Evolutionary conservation across 2,329 filamentous ascomycete species (phyloP).

Genomic region (Thelonectria blattea): DNA sequence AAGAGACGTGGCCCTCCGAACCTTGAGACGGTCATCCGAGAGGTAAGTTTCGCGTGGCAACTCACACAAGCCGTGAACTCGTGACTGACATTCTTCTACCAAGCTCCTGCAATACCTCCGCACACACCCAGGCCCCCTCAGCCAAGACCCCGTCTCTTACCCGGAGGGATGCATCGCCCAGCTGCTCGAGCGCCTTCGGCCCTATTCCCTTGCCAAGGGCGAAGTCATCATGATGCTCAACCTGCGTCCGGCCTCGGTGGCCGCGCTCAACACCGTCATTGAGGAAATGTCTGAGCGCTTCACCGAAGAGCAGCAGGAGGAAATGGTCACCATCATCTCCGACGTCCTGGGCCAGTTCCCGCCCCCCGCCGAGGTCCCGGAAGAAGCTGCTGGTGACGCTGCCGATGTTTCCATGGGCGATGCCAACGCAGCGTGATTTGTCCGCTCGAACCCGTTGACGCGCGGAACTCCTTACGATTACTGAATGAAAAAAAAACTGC

Average conservation of each 20-base stretch:
- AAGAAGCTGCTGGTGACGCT: conserved; percentile 38
- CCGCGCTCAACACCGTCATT: conserved; percentile 66
- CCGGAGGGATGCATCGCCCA: conserved; percentile 55
- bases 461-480: neutral
- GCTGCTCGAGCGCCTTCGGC: conserved; percentile 61
- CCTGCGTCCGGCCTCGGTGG: conserved; percentile 62
- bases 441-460: conserved; percentile 13
- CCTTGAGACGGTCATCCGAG: conserved; percentile 65
- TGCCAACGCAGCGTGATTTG: conserved; percentile 34
- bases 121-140: conserved; percentile 61
- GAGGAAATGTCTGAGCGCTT: conserved; percentile 70
- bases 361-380: conserved; percentile 36
- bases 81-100: conserved; percentile 12
- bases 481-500: neutral
- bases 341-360: conserved; percentile 63
- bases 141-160: conserved; percentile 61
- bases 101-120: conserved; percentile 68
- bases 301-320: conserved; percentile 61
- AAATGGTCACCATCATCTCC: conserved; percentile 62
- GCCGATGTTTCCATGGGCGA: conserved; percentile 49
- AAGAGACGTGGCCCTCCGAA: conserved; percentile 62
- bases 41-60: conserved; percentile 54
- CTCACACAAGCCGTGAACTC: neutral
- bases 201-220: conserved; percentile 68
- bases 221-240: conserved; percentile 74